Evolutionary conservation across 225 moss, liverwort and hornwort genomes (phyloP).

Genomic region (Bryum argenteum): DNA sequence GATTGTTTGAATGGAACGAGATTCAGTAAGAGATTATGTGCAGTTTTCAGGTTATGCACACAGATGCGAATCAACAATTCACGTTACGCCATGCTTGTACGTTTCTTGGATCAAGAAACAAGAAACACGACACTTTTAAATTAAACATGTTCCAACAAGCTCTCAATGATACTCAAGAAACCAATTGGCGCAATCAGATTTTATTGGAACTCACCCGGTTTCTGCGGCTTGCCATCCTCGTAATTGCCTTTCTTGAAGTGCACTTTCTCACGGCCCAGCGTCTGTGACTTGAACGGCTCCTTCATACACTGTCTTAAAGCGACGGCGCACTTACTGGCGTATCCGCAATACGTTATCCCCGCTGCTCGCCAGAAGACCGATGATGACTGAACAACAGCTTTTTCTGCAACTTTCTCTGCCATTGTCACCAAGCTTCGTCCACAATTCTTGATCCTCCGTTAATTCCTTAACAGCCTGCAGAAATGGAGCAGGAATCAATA

Average conservation of each 20-base stretch:
- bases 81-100: neutral
- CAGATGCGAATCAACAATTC: neutral
- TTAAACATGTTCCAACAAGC: neutral
- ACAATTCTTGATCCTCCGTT: neutral
- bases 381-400: slow-evolving; percentile 27
- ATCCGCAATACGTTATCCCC: slow-evolving; percentile 68
- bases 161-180: neutral
- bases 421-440: slow-evolving; percentile 3
- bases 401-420: slow-evolving; percentile 29
- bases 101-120: neutral
- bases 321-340: slow-evolving; percentile 59
- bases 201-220: slow-evolving; percentile 26
- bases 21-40: neutral
- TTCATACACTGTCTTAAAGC: slow-evolving; percentile 77
- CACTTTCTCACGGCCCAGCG: slow-evolving; percentile 60
- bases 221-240: slow-evolving; percentile 51
- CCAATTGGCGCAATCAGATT: neutral
- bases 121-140: neutral
- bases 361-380: slow-evolving; percentile 77
- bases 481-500: neutral
- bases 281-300: slow-evolving; percentile 76
- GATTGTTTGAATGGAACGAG: too few relatives aligned
- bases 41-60: neutral
- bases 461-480: neutral
- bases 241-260: slow-evolving; percentile 63